Percentiles rank a stretch among this genome's conserved stretches.
Conservation (phyloP, 2,329 filamentous ascomycete genomes). For the Fusarium miscanthi region DNA sequence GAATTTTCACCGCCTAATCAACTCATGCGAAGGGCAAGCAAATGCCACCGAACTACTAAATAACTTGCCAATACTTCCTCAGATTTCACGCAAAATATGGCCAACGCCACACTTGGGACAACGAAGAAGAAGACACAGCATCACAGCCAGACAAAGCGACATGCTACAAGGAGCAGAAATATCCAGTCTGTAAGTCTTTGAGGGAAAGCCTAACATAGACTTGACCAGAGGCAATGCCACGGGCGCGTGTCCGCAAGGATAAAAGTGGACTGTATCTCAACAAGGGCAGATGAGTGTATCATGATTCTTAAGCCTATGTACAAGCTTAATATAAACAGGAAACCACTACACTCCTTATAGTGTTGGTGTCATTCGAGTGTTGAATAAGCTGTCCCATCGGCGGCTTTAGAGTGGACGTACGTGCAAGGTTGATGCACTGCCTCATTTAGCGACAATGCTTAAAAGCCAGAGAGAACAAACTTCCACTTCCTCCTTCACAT, state of each 20-base stretch:
- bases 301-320: neutral
- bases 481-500: neutral
- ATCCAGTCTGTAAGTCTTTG: no score
- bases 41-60: neutral
- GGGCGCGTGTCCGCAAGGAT: neutral
- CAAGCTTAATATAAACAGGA: neutral
- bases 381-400: neutral
- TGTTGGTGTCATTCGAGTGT: neutral
- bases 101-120: neutral
- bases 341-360: neutral
- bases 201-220: no score
- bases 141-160: no score
- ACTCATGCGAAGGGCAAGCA: neutral
- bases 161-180: no score
- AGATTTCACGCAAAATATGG: neutral
- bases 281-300: neutral
- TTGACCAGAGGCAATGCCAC: no score
- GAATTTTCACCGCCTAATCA: neutral
- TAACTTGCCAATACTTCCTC: neutral
- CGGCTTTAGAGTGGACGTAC: neutral
- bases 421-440: conserved; percentile 24
- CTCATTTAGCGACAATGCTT: conserved; percentile 9
- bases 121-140: no score
- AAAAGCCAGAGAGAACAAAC: conserved; percentile 6
- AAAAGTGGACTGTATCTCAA: neutral